phyloP scores from a whole-genome alignment of 208 protist species.

The Acanthamoeba royreba region DNA sequence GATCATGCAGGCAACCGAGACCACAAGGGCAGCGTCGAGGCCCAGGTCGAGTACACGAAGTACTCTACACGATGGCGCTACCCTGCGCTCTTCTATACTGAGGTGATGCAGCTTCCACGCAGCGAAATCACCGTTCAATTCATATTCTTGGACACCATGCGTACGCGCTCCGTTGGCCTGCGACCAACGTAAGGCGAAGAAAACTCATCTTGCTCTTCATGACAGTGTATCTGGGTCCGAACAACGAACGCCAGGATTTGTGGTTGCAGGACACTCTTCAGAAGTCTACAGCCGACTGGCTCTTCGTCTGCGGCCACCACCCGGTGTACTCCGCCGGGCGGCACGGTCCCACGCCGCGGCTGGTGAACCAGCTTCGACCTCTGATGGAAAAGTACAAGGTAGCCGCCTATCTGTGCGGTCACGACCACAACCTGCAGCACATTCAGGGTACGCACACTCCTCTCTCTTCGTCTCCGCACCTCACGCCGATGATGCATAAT shows the following conservation, averaged over 20 bases:
- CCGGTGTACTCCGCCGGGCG: constrained; percentile 48
- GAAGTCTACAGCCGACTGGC: constrained; percentile 45
- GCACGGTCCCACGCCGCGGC: background rate
- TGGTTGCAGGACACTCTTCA: constrained; percentile 40
- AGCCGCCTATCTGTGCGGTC: constrained; percentile 50
- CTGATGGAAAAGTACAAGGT: constrained; percentile 28
- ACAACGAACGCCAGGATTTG: constrained; percentile 22
- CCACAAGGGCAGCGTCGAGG: constrained; percentile 34
- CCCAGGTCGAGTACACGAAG: constrained; percentile 56
- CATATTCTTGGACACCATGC: constrained; percentile 3
- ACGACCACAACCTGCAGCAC: constrained; percentile 60
- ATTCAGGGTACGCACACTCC: constrained; percentile 26
- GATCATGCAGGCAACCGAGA: constrained; percentile 44
- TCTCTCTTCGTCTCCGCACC: background rate
- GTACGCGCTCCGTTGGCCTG: background rate
- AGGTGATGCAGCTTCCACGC: background rate
- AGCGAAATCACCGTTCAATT: background rate
- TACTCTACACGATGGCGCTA: background rate
- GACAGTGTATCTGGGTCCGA: background rate
- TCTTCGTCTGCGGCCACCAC: constrained; percentile 60
- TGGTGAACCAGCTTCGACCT: background rate
- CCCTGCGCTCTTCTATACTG: background rate
- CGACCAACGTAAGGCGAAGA: background rate
- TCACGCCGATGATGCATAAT: background rate
- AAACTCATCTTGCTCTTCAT: background rate